A percentile compares a stretch with the other conserved stretches of the same genome.
Conservation (phyloP, 108 stramenopile species). For the Skeletonema potamos region DNA sequence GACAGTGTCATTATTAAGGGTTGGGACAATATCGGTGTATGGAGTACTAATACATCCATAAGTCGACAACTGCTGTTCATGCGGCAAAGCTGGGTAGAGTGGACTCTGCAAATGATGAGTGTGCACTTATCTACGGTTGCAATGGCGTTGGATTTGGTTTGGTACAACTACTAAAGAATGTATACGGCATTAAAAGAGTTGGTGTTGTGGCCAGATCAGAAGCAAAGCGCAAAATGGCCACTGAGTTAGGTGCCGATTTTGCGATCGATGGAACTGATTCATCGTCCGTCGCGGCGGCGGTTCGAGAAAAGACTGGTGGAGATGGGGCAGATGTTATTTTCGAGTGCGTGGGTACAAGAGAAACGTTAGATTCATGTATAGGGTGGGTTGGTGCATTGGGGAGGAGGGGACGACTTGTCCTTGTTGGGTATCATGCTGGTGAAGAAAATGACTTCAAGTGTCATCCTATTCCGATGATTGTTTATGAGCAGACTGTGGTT, state of each 20-base stretch:
- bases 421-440: constrained; percentile 13
- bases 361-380: constrained; percentile 6
- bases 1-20: neutral
- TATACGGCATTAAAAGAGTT: neutral
- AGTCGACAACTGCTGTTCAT: constrained; percentile 20
- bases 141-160: constrained; percentile 12
- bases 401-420: constrained; percentile 14
- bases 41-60: constrained; percentile 26
- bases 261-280: constrained; percentile 7
- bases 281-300: neutral
- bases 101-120: neutral
- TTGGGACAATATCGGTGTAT: constrained; percentile 20
- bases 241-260: constrained; percentile 9
- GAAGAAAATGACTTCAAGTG: constrained; percentile 12
- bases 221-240: constrained; percentile 2
- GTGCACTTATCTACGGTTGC: neutral
- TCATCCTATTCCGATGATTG: constrained; percentile 15
- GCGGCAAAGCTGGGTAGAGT: constrained; percentile 15
- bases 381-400: constrained; percentile 9
- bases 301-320: constrained; percentile 9
- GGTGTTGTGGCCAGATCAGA: constrained; percentile 11
- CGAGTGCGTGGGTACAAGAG: constrained; percentile 14
- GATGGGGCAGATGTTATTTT: constrained; percentile 7
- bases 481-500: constrained; percentile 13
- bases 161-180: constrained; percentile 8